Base-by-base conservation (phyloP, 768 basidiomycete genomes). In the Clitopilus passeckerianus region DNA sequence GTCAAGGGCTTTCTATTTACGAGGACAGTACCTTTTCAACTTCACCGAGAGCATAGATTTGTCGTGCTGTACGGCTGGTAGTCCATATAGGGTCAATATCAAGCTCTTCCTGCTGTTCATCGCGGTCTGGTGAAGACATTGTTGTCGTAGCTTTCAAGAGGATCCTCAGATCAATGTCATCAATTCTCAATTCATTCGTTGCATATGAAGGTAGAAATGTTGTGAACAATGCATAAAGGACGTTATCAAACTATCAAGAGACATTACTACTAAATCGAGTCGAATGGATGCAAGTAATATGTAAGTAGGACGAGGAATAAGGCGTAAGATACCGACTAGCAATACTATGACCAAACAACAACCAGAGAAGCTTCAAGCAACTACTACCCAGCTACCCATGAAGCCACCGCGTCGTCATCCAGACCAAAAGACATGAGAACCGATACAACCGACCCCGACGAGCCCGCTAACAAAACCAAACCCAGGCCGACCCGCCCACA, bases 71-170 rank as follows among this genome's bases (percentile, higher is more conserved):
- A 20, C 88, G 81, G 64, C 90, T 91, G 22, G 88, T 88, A 4
- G 82, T 83, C 89, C 90, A 93, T 59, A 91, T 88, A 6, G 89
- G 86, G 74, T 93, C 89, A 52, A 88, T 80, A 34, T 86, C 84
- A n/a, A 65, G 65, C 10, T 66, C 65, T 58, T 75, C 73, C 20
- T 50, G 46, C n/a, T 50, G 46, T 18, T 50, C 33, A 35, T 59
- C 22, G 53, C 41, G 58, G 56, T 53, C 18, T 53, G 22, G 58
- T 34, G n/a, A 43, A 37, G 52, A 60, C 46, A 50, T 50, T 5
- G 22, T 50, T 18, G 46, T 20, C n/a, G n/a, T 50, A 7, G n/a
- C 5, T 41, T 41, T 15, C 2, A n/a, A 41, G 14, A 14, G 37
- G 5, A 5, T 9, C n/a, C 37, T 41, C 37, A 41, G n/a, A 41